A percentile compares a stretch with the other conserved stretches of the same genome.
phyloP scores from a whole-genome alignment of 2,329 filamentous ascomycete species.

The Phaeoacremonium minimum region DNA sequence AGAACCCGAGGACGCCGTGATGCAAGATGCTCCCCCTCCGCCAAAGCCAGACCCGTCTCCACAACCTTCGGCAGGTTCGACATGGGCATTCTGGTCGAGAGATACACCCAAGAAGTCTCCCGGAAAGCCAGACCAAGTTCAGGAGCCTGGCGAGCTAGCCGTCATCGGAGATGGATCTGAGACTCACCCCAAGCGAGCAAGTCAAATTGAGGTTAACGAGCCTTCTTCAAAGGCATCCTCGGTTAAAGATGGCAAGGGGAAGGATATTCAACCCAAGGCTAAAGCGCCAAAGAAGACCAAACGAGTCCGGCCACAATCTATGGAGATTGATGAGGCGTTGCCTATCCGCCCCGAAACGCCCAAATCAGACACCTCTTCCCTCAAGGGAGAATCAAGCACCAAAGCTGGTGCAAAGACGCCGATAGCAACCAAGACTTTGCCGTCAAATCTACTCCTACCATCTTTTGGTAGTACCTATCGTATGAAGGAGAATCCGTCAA shows the following conservation, averaged over 20 bases:
- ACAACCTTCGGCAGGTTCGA: conserved; percentile 53
- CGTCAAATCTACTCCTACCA: conserved; percentile 64
- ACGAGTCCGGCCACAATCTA: conserved; percentile 38
- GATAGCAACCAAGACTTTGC: conserved; percentile 30
- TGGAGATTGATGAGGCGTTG: conserved; percentile 37
- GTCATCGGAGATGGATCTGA: conserved; percentile 54
- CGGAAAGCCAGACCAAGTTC: conserved; percentile 17
- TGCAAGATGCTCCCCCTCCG: conserved; percentile 36
- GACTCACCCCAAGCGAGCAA: conserved; percentile 45
- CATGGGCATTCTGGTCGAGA: conserved; percentile 79
- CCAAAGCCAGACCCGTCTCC: conserved; percentile 22
- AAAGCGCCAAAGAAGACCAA: conserved; percentile 35
- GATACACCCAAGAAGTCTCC: conserved; percentile 37
- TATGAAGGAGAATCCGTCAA: conserved; percentile 62
- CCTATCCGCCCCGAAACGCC: conserved; percentile 28
- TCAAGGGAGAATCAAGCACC: conserved; percentile 14
- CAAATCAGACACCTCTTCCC: conserved; percentile 19
- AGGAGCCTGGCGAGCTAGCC: conserved; percentile 47
- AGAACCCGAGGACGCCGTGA: conserved; percentile 33
- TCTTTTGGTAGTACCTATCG: conserved; percentile 66
- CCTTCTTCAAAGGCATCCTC: conserved; percentile 7
- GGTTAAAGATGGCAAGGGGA: conserved; percentile 23
- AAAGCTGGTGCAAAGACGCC: conserved; percentile 37
- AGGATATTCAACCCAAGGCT: conserved; percentile 16
- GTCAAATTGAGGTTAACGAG: conserved; percentile 34